Percentiles rank a stretch among this genome's conserved stretches.
Conservation (phyloP, 2,329 filamentous ascomycete genomes). For the Ophidiomyces ophidiicola region DNA sequence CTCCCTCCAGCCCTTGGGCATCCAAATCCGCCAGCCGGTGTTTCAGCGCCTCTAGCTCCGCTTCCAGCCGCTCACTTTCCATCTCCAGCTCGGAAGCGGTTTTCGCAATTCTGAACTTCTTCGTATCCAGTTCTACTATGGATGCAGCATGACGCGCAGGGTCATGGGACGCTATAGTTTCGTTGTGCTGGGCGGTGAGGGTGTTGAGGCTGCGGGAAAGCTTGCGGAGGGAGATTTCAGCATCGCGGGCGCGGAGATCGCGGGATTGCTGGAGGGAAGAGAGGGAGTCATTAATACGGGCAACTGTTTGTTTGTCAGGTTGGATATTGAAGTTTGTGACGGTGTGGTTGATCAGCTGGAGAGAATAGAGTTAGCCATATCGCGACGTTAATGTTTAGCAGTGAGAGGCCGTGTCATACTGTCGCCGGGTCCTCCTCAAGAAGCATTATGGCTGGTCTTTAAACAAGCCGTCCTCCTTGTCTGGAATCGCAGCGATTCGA, state of each 20-base stretch:
- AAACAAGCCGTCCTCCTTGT: no score
- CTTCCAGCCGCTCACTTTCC: conserved; percentile 81
- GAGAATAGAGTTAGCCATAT: conserved; percentile 4
- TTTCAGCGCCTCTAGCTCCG: conserved; percentile 62
- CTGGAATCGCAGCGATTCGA: no score
- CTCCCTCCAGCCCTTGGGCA: conserved; percentile 71
- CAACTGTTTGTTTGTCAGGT: conserved; percentile 72
- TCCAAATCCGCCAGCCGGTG: conserved; percentile 71
- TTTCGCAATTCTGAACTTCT: conserved; percentile 93
- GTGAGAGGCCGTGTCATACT: conserved; percentile 40
- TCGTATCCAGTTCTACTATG: conserved; percentile 77
- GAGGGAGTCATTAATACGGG: conserved; percentile 73
- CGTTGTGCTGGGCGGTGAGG: conserved; percentile 61
- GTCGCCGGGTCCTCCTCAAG: conserved; percentile 86
- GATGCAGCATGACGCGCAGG: conserved; percentile 67
- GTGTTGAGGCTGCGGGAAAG: conserved; percentile 65
- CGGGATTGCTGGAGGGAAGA: conserved; percentile 74
- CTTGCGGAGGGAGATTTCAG: conserved; percentile 54
- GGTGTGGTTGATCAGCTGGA: conserved; percentile 77
- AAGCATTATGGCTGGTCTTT: conserved; percentile 57
- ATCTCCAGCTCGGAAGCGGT: conserved; percentile 78
- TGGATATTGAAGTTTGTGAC: conserved; percentile 90
- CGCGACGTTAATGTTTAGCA: conserved; percentile 2
- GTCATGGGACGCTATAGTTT: conserved; percentile 63
- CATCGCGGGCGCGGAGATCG: conserved; percentile 60